Base-by-base conservation (phyloP, 768 basidiomycete genomes). In the Phaffia tasmanica region DNA sequence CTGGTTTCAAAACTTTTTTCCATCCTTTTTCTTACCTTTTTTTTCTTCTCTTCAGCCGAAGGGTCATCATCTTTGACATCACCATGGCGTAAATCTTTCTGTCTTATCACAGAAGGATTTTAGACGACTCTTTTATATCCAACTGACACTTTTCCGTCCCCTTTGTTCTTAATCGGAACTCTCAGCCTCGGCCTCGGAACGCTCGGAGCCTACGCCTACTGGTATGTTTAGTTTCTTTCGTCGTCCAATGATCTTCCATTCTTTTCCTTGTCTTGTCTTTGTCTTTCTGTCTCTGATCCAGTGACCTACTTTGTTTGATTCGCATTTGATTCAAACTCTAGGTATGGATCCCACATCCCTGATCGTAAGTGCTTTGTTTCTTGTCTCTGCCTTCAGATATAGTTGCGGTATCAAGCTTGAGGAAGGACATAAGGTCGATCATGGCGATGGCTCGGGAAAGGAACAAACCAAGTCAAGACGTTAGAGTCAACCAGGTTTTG, bases 41-140 rank as follows among this genome's bases (percentile, higher is more conserved):
- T 47, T 30, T 23, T 50, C n/a, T 19, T 46, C 35, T 19, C 58
- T 73, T 80, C 87, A 93, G 79, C 87, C 91, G 80, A 94, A 93
- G 79, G 81, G 85, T 73, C 84, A 32, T 93, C 78, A 88, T 88
- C 84, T 83, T 89, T 70, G 92, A 95, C 75, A 72, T 94, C 70
- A 80, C 83, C 57, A 80, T 83, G 72, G 82, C 83, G 73, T 72
- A 55, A 51, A 72, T 58, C 25, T 61, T 47, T n/a, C n/a, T 27
- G 9, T 48, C 47, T 25, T 19, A 3, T 11, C 25, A 21, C 9
- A 1, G 7, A 16, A 25, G 48, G n/a, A 8, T 16, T 1, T 51
- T 1, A 9, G 2, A 16, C 4, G 0, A 19, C 23, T 25, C 11
- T 4, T 18, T 23, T 21, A 19, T 21, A 46, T 23, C 7, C 30